phyloP scores from a whole-genome alignment of 495 filamentous ascomycete genomes.

The Aspergillus ellipticus region DNA sequence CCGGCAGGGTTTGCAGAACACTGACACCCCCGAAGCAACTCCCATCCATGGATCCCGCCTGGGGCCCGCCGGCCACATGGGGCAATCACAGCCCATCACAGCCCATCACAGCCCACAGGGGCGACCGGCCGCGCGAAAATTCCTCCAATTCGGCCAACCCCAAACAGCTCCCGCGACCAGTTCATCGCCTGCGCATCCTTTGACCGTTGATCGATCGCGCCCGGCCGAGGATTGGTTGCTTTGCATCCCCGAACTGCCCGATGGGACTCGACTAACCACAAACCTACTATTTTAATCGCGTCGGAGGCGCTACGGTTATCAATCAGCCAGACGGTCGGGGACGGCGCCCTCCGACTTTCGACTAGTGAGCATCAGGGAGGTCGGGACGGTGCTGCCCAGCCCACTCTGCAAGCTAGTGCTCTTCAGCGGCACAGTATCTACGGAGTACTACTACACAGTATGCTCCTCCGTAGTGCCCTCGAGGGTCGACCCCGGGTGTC shows the following conservation, averaged over 20 bases:
- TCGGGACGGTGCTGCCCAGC: no score
- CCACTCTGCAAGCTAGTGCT: no score
- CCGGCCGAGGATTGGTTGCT: not conserved
- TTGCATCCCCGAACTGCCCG: no score
- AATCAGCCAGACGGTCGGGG: not conserved
- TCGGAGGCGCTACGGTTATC: not conserved
- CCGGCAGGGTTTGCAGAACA: not conserved
- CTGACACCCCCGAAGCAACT: not conserved
- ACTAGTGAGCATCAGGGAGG: no score
- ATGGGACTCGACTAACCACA: no score
- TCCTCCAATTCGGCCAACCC: no score
- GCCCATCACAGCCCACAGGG: not conserved
- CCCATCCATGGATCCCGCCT: not conserved
- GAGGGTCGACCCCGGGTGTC: no score
- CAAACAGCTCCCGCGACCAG: no score
- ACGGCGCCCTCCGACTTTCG: slow-evolving; percentile 2
- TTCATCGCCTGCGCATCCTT: not conserved
- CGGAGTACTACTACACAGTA: not conserved
- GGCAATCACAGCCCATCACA: not conserved
- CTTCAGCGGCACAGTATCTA: no score
- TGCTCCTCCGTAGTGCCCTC: no score
- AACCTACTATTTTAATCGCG: not conserved
- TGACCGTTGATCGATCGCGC: not conserved
- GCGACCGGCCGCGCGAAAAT: not conserved
- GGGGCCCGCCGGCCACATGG: not conserved